Percentiles rank a stretch among this genome's conserved stretches.
These are phyloP conservation scores for Candida incommunis DNA, from an alignment of 805 yeast genomes.

Conservation along the genomic window DNA sequence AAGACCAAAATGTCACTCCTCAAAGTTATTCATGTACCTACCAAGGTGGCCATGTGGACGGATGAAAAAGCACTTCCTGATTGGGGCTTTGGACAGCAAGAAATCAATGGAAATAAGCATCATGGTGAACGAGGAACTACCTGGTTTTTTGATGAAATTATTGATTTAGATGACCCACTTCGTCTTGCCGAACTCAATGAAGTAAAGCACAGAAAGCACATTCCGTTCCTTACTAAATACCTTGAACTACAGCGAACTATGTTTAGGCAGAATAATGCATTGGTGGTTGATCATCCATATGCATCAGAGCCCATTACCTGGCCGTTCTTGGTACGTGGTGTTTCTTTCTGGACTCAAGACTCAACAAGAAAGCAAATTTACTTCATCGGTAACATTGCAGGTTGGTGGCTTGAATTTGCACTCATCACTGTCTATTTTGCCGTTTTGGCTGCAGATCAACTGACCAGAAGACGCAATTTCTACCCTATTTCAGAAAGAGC, in stretches of 20 bases:
- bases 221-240: conserved; percentile 80
- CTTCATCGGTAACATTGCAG: conserved; percentile 79
- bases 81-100: conserved; percentile 97
- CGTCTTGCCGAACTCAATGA: conserved; percentile 41
- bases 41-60: conserved; percentile 91
- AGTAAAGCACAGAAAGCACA: conserved; percentile 41
- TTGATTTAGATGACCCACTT: conserved; percentile 41
- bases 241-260: conserved; percentile 73
- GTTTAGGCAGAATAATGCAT: conserved; percentile 85
- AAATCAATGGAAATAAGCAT: conserved; percentile 89
- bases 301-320: conserved; percentile 85
- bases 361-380: conserved; percentile 51
- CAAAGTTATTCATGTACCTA: conserved; percentile 66
- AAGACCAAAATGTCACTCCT: conserved; percentile 60
- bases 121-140: conserved; percentile 47
- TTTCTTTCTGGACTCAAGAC: conserved; percentile 83
- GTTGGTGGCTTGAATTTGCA: conserved; percentile 74
- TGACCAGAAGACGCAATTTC: conserved; percentile 60
- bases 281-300: conserved; percentile 84
- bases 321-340: conserved; percentile 86
- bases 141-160: conserved; percentile 66
- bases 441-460: conserved; percentile 55
- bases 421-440: conserved; percentile 51
- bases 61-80: conserved; percentile 75
- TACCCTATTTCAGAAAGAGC: conserved; percentile 43